Percentiles rank a stretch among this genome's conserved stretches.
Conservation (phyloP, 164 flowering plant species). For the Sextonia rubra region DNA sequence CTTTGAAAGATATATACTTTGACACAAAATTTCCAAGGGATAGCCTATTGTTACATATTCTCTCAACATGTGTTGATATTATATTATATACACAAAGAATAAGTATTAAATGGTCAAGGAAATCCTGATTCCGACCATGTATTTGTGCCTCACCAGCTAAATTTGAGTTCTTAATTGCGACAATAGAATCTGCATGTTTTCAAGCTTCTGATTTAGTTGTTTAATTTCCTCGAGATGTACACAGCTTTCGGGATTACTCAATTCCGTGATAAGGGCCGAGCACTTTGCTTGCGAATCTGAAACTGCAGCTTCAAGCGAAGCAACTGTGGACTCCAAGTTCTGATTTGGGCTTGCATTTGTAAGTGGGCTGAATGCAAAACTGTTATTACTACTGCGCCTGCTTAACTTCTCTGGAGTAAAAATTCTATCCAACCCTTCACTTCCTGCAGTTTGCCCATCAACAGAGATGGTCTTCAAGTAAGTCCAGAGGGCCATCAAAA, state of each 20-base stretch:
- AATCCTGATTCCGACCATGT: conserved; percentile 16
- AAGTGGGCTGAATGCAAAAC: conserved; percentile 26
- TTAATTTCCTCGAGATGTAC: conserved; percentile 33
- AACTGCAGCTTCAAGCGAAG: conserved; percentile 63
- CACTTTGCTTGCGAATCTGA: conserved; percentile 63
- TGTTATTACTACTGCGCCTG: conserved; percentile 31
- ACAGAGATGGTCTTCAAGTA: background rate
- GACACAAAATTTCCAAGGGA: conserved; percentile 21
- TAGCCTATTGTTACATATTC: conserved; percentile 21
- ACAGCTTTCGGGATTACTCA: conserved; percentile 32
- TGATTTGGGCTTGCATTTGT: conserved; percentile 24
- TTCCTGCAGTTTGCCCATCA: conserved; percentile 48
- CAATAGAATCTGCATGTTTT: conserved; percentile 59
- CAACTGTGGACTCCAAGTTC: conserved; percentile 46
- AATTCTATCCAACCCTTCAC: conserved; percentile 66
- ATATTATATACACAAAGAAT: conserved; percentile 37
- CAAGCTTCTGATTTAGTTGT: conserved; percentile 56
- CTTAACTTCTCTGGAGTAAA: conserved; percentile 51
- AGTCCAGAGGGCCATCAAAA: background rate
- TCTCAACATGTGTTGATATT: conserved; percentile 23
- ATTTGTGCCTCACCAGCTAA: conserved; percentile 12
- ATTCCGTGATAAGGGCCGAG: conserved; percentile 40
- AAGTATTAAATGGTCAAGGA: conserved; percentile 14
- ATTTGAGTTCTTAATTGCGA: conserved; percentile 43
- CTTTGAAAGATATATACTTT: background rate